phyloP scores from a whole-genome alignment of 257 asterid genomes.

The Apocynum venetum region DNA sequence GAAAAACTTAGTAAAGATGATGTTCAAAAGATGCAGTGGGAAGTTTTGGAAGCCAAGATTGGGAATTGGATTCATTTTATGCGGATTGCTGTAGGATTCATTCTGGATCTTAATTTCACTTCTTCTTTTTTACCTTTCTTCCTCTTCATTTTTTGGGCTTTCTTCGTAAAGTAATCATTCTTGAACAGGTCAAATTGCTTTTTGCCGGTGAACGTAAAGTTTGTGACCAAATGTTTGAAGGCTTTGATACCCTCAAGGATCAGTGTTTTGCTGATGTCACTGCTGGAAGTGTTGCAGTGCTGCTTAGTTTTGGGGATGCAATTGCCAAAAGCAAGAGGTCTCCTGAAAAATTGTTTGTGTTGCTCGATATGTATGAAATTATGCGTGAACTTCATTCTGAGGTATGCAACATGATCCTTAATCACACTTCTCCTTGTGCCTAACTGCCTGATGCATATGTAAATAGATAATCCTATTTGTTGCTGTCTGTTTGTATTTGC shows the following conservation, averaged over 20 bases:
- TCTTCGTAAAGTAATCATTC: slow-evolving; percentile 17
- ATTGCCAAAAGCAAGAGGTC: slow-evolving; percentile 99
- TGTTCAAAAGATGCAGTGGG: slow-evolving; percentile 99
- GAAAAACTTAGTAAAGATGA: slow-evolving; percentile 99
- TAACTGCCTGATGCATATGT: background rate
- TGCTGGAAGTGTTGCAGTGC: slow-evolving; percentile 79
- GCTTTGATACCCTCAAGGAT: slow-evolving; percentile 77
- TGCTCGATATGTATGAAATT: slow-evolving; percentile 96
- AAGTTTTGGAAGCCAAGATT: slow-evolving; percentile 94
- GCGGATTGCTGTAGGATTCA: slow-evolving; percentile 89
- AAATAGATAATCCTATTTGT: background rate
- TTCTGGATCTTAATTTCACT: background rate
- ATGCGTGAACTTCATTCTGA: slow-evolving; percentile 96
- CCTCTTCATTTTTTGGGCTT: background rate
- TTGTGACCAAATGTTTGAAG: slow-evolving; percentile 90
- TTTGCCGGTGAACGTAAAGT: slow-evolving; percentile 97
- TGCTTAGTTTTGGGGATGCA: slow-evolving; percentile 98
- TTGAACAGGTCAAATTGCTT: slow-evolving; percentile 79
- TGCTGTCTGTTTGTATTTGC: background rate
- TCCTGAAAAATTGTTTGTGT: slow-evolving; percentile 95
- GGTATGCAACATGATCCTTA: slow-evolving; percentile 39
- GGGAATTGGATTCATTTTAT: slow-evolving; percentile 99
- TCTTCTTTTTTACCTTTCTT: background rate
- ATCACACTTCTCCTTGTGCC: background rate
- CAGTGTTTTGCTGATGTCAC: slow-evolving; percentile 96